Evolutionary conservation across 805 yeast genomes (phyloP).

Genomic region (Candida sonorensis): DNA sequence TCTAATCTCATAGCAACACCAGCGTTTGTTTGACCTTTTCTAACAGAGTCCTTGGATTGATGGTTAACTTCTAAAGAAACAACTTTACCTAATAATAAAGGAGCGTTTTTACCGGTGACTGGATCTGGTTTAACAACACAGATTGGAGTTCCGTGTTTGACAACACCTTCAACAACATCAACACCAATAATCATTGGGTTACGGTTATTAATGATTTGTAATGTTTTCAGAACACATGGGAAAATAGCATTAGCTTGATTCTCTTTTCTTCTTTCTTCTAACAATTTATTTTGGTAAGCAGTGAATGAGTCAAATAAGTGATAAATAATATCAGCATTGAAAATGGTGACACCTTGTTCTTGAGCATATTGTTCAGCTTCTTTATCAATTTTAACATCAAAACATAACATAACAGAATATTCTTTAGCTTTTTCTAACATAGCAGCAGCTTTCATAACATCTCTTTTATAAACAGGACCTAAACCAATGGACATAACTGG

Average conservation of each 20-base stretch:
- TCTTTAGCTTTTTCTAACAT: slow-evolving; percentile 97
- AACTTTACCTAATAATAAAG: slow-evolving; percentile 79
- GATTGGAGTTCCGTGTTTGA: slow-evolving; percentile 90
- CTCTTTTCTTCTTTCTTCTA: slow-evolving; percentile 87
- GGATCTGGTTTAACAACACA: slow-evolving; percentile 91
- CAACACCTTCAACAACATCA: slow-evolving; percentile 86
- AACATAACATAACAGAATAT: slow-evolving; percentile 95
- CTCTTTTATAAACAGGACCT: slow-evolving; percentile 98
- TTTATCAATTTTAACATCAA: slow-evolving; percentile 93
- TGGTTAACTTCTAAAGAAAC: slow-evolving; percentile 94
- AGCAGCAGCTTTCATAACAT: slow-evolving; percentile 94
- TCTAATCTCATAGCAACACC: slow-evolving; percentile 99
- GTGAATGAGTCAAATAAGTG: slow-evolving; percentile 94
- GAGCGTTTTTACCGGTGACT: slow-evolving; percentile 62
- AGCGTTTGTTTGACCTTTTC: slow-evolving; percentile 92
- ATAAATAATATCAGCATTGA: slow-evolving; percentile 94
- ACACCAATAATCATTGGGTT: slow-evolving; percentile 99
- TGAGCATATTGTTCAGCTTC: slow-evolving; percentile 98
- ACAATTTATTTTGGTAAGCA: slow-evolving; percentile 79
- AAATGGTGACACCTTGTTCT: slow-evolving; percentile 85
- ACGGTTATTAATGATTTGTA: slow-evolving; percentile 96
- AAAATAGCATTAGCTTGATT: slow-evolving; percentile 82
- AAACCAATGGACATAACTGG: slow-evolving; percentile 98
- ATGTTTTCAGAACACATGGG: slow-evolving; percentile 92
- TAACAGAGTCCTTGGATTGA: slow-evolving; percentile 68